A percentile compares a stretch with the other conserved stretches of the same genome.
Evolutionary conservation across 2,329 filamentous ascomycete genomes (phyloP).

Genomic region (Botrytis fragariae): DNA sequence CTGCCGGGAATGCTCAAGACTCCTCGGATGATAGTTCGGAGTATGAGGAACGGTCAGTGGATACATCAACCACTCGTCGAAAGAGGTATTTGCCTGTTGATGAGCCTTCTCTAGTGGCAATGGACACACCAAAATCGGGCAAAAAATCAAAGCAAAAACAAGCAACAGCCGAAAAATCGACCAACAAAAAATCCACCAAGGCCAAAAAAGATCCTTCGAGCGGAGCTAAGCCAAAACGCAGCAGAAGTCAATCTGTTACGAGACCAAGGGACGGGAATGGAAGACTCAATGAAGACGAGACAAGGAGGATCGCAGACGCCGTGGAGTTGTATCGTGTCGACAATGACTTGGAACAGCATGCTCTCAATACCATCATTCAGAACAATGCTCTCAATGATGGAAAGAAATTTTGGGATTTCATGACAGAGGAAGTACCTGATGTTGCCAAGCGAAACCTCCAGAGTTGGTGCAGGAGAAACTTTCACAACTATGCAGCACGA

Average conservation of each 20-base stretch:
- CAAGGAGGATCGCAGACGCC: constrained; percentile 16
- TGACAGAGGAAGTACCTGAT: constrained; percentile 50
- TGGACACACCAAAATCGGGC: neutral
- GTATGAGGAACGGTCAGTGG: neutral
- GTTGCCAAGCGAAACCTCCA: constrained; percentile 54
- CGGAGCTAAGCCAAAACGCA: neutral
- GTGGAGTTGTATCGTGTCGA: constrained; percentile 47
- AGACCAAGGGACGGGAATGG: neutral
- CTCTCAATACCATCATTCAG: constrained; percentile 50
- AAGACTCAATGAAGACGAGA: constrained; percentile 5
- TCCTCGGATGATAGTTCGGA: neutral
- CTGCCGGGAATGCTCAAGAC: neutral
- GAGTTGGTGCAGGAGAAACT: constrained; percentile 58
- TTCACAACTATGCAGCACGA: constrained; percentile 62
- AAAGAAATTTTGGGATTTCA: constrained; percentile 49
- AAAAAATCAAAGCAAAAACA: neutral
- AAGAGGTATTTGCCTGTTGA: constrained; percentile 21
- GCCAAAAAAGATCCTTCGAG: neutral
- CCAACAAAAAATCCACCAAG: neutral
- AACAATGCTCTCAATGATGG: constrained; percentile 30
- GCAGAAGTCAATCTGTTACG: neutral
- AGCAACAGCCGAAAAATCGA: neutral
- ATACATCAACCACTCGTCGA: constrained; percentile 2
- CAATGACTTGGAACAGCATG: constrained; percentile 43
- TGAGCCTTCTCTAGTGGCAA: neutral